Evolutionary conservation across 768 basidiomycete species (phyloP).

Genomic region (Heimioporus sp.): DNA sequence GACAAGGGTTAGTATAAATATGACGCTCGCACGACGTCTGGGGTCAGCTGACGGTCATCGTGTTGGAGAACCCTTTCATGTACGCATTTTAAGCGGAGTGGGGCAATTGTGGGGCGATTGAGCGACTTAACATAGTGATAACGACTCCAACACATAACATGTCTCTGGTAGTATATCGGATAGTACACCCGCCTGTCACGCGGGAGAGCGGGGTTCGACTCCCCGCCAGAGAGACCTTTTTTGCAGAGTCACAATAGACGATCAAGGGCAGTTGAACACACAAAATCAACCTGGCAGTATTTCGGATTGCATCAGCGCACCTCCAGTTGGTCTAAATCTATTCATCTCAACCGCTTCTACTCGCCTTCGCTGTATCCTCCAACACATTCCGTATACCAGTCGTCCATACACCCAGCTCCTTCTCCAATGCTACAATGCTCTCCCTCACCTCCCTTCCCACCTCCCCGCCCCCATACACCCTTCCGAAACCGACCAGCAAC

Average conservation of each 20-base stretch:
- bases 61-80: too few species aligned
- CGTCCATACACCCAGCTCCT: slow-evolving; percentile 71
- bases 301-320: too few species aligned
- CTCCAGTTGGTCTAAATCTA: neutral
- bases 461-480: slow-evolving; percentile 63
- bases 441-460: slow-evolving; percentile 65
- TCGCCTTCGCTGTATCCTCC: slow-evolving; percentile 34
- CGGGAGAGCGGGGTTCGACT: slow-evolving; percentile 46
- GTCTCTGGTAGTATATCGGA: slow-evolving; percentile 51
- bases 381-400: slow-evolving; percentile 57
- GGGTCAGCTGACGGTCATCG: too few species aligned
- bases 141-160: neutral
- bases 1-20: neutral
- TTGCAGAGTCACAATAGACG: neutral
- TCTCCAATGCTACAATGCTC: slow-evolving; percentile 59
- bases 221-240: slow-evolving; percentile 42
- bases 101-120: too few species aligned
- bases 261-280: too few species aligned
- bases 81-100: too few species aligned
- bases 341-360: neutral
- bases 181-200: slow-evolving; percentile 51
- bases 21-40: too few species aligned
- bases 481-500: slow-evolving; percentile 71
- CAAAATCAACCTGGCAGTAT: too few species aligned
- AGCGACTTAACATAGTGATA: too few species aligned